Base-by-base conservation (phyloP, 2,329 filamentous ascomycete genomes). In the Nectriaceae sp. region DNA sequence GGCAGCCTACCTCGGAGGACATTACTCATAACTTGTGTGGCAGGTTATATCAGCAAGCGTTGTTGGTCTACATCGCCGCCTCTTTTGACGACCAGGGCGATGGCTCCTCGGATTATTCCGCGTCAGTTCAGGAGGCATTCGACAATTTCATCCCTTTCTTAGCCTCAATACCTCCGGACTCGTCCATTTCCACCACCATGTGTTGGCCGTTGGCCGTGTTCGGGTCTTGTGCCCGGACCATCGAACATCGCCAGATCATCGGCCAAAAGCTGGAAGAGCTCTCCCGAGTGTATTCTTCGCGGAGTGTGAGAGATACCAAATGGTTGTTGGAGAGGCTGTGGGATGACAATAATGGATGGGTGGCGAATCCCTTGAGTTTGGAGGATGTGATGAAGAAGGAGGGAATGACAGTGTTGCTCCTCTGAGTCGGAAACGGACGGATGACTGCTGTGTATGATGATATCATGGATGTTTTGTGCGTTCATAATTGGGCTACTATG, bases 171-270 rank as follows among this genome's bases (percentile, higher is more conserved):
- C 19, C 36, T 11, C 43, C 36, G 5, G 43, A 46, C 15, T 46
- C 43, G 6, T 33, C 43, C 15, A 46, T 46, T 6, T 46, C 43
- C 11, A 46, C 36, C 16, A 40, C 43, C 11, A 21, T 46, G 4
- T 46, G 43, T 11, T 46, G 43, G 43, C 43, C 43, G 3, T n/a
- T 46, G 21, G 43, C 36, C 10, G 38, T 46, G 16, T 46, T 46
- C 18, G 43, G 43, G 22, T 46, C 43, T 5, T 45, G 43, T 33
- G 43, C 36, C 8, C 21, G 36, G 26, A 39, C 36, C 3, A 13
- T 11, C 6, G 36, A 45, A 16, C 43, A 45, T 10, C 43, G 43
- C 11, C 6, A 15, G 11, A 21, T 20, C 36, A 40, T 45, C 11
- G 22, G 21, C 13, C 22, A 22, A 8, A 40, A 24, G 21, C 10